Base-by-base conservation (phyloP, 305 asterid species). In the Vinca major region DNA sequence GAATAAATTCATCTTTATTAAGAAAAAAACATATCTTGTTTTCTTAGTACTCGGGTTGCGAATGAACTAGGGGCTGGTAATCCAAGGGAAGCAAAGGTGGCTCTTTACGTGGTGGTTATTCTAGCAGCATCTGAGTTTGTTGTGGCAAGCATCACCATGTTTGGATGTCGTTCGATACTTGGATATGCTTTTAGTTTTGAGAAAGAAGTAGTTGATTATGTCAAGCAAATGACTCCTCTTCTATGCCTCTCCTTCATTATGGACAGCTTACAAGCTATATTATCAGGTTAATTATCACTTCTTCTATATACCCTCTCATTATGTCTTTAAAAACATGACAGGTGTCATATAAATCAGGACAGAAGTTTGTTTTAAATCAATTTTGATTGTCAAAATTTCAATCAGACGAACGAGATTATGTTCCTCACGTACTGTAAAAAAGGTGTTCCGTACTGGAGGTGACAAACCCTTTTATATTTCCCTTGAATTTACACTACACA, bases 11-110 rank as follows among this genome's bases (percentile, higher is more conserved):
- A 60, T 39, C 47, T 60, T 36, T 52, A 43, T 5, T 14, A 40
- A 45, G 52, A 14, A n/a, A 20, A 36, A 20, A 53, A 45, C 13
- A 7, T 10, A 20, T 7, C 62, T 66, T 2, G 36, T 4, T 0
- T 56, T 71, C 75, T 2, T 75, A 89, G 94, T 77, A 86, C 87
- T 26, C 83, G 88, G 63, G 76, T 89, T 62, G 83, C 95, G 33
- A 89, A 87, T 16, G 86, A 82, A 65, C 79, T 87, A 4, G 96
- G 94, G 61, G 91, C 96, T 10, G 89, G 94, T 47, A 85, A 80
- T 55, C 86, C 90, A n/a, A 66, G 71, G 8, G 78, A 83, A 64
- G 90, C 91, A 58, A 63, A 66, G 71, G 17, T 76, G 20, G 77
- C 85, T 17, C 73, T 86, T 4, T 67, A n/a, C 13, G 72, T 84